These are phyloP conservation scores for Cystoderma amianthinum DNA, from an alignment of 768 basidiomycete species.

Conservation along the genomic window DNA sequence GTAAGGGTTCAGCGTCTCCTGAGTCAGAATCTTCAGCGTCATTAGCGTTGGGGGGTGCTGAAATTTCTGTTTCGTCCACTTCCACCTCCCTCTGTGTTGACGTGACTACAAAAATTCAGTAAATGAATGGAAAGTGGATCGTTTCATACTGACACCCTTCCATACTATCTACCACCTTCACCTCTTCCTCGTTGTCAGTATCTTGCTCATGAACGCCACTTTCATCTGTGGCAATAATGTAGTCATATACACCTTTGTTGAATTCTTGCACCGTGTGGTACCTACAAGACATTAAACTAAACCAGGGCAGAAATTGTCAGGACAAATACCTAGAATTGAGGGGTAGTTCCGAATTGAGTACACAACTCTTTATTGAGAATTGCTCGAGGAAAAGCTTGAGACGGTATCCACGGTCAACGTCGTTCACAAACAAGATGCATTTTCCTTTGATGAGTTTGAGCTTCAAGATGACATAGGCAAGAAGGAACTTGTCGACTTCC, in stretches of 20 bases:
- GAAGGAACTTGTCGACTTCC: slow-evolving; percentile 95
- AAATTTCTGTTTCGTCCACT: slow-evolving; percentile 6
- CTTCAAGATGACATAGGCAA: slow-evolving; percentile 94
- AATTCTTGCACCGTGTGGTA: slow-evolving; percentile 98
- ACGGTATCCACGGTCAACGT: slow-evolving; percentile 90
- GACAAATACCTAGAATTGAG: slow-evolving; percentile 73
- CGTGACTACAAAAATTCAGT: slow-evolving; percentile 30
- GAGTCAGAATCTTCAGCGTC: slow-evolving; percentile 11
- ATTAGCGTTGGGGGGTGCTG: slow-evolving; percentile 9
- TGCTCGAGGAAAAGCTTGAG: slow-evolving; percentile 98
- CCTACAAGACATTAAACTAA: slow-evolving; percentile 26
- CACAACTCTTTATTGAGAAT: slow-evolving; percentile 93
- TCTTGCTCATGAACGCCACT: slow-evolving; percentile 48
- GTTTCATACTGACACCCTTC: slow-evolving; percentile 26
- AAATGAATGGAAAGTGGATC: background rate
- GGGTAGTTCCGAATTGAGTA: slow-evolving; percentile 93
- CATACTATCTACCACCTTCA: slow-evolving; percentile 29
- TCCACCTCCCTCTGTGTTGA: slow-evolving; percentile 44
- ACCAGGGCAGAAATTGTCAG: background rate
- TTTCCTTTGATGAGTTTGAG: slow-evolving; percentile 94
- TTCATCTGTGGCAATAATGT: slow-evolving; percentile 97
- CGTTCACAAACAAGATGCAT: slow-evolving; percentile 94
- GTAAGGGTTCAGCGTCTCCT: background rate
- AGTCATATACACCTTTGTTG: slow-evolving; percentile 97
- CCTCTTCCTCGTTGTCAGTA: slow-evolving; percentile 28